phyloP scores from a whole-genome alignment of 2,329 filamentous ascomycete genomes.

The Ilyonectria mors-panacis region DNA sequence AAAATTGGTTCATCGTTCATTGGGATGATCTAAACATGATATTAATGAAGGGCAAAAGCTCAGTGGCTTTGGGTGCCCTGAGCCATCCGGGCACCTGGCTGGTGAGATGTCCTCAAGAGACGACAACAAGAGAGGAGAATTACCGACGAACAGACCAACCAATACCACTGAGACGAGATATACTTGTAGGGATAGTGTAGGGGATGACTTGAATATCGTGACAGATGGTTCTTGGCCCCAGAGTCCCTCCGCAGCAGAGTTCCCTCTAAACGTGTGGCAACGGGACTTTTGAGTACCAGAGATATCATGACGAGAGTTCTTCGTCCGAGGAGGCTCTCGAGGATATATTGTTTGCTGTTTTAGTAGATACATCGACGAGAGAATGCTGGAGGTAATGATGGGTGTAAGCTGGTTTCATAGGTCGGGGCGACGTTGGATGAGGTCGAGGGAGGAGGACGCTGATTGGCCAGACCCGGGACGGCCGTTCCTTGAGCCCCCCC shows the following conservation, averaged over 20 bases:
- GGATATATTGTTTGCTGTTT: background rate
- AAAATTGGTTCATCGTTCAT: background rate
- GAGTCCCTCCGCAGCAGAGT: background rate
- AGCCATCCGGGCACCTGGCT: background rate
- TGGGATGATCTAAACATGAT: background rate
- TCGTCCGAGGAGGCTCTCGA: background rate
- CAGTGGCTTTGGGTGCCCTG: background rate
- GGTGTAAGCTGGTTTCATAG: constrained; percentile 25
- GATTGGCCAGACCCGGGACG: constrained; percentile 41
- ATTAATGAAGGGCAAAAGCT: background rate
- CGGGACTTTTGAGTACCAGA: background rate
- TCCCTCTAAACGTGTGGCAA: background rate
- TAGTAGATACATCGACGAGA: background rate
- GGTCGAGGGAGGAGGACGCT: constrained; percentile 31
- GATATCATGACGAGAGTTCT: background rate
- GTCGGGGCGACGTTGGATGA: constrained; percentile 43
- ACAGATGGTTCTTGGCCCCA: no score
- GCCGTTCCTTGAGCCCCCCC: constrained; percentile 18
- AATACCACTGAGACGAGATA: background rate
- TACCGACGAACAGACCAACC: background rate
- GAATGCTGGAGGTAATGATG: background rate
- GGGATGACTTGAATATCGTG: background rate
- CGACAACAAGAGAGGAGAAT: background rate
- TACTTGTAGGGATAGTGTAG: no score
- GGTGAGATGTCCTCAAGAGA: background rate